A percentile compares a stretch with the other conserved stretches of the same genome.
Conservation (phyloP, 768 basidiomycete species). For the Tricholoma sp. region DNA sequence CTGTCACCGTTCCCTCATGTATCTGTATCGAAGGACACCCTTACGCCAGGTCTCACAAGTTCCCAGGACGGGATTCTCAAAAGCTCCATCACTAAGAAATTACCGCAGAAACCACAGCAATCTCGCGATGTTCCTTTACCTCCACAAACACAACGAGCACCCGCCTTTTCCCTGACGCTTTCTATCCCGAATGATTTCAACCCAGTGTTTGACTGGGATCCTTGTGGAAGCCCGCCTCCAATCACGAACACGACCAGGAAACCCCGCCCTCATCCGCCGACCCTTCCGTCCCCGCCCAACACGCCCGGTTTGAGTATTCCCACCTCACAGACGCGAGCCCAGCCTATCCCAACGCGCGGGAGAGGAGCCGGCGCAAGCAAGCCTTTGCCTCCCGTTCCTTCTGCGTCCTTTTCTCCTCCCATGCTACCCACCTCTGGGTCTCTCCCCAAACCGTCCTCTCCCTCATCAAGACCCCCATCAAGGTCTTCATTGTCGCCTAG, state of each 20-base stretch:
- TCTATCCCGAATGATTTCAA: not conserved
- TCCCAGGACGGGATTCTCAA: conserved; percentile 10
- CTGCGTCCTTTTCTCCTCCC: not conserved
- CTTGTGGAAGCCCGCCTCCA: not conserved
- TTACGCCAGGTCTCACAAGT: not conserved
- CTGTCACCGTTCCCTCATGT: conserved; percentile 1
- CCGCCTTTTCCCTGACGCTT: not conserved
- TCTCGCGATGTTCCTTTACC: not conserved
- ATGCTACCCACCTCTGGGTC: not conserved
- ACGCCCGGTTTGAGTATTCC: not conserved
- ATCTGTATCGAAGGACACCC: conserved; percentile 3
- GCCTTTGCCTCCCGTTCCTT: not conserved
- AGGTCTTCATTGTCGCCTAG: not conserved
- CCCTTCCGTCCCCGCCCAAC: not conserved
- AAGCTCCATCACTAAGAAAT: conserved; percentile 13
- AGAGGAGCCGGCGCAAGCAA: not conserved
- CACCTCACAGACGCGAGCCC: not conserved
- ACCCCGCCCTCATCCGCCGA: not conserved
- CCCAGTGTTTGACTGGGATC: not conserved
- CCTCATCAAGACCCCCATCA: not conserved
- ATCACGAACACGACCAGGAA: not conserved
- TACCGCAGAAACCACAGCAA: not conserved
- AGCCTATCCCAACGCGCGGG: not conserved
- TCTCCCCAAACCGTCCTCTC: not conserved
- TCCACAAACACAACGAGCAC: not conserved